A percentile compares a stretch with the other conserved stretches of the same genome.
phyloP scores from a whole-genome alignment of 23 red algal genomes.

The Gracilaria gracilis region DNA sequence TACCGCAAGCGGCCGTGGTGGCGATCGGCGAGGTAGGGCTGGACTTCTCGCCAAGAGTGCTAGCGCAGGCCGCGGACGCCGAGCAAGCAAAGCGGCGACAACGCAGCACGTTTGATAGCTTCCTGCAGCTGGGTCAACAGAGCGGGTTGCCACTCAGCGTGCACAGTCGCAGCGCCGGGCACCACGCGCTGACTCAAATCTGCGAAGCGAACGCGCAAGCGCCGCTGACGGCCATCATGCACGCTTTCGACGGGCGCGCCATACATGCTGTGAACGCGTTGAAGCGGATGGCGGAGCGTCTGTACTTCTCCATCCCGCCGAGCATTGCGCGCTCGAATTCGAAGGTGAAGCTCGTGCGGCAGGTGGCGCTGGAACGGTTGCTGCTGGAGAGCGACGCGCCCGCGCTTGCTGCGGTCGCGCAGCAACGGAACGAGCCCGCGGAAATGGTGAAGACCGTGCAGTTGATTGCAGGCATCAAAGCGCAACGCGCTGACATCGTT shows the following conservation, averaged over 20 bases:
- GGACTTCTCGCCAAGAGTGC: constrained; percentile 69
- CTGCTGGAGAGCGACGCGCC: constrained; percentile 72
- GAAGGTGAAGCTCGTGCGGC: constrained; percentile 50
- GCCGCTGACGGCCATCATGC: constrained; percentile 36
- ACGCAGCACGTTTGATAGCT: constrained; percentile 5
- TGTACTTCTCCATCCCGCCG: constrained; percentile 73
- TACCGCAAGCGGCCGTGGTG: constrained; percentile 29
- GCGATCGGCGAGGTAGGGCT: constrained; percentile 79
- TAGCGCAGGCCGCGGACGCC: constrained; percentile 11
- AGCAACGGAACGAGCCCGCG: constrained; percentile 59
- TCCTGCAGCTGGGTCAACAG: constrained; percentile 31
- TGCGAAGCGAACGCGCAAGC: constrained; percentile 18
- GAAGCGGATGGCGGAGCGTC: constrained; percentile 12
- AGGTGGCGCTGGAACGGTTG: constrained; percentile 54
- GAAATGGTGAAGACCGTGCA: constrained; percentile 42
- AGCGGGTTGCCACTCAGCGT: constrained; percentile 42
- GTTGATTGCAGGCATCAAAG: constrained; percentile 63
- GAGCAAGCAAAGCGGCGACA: constrained; percentile 28
- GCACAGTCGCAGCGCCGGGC: constrained; percentile 70
- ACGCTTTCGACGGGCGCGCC: constrained; percentile 77
- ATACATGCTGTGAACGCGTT: constrained; percentile 65
- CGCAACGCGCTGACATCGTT: constrained; percentile 21
- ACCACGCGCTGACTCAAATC: constrained; percentile 21
- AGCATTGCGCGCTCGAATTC: constrained; percentile 41
- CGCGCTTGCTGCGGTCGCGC: constrained; percentile 36